A percentile compares a stretch with the other conserved stretches of the same genome.
Evolutionary conservation across 768 basidiomycete species (phyloP).

Genomic region (Mrakia gelida): DNA sequence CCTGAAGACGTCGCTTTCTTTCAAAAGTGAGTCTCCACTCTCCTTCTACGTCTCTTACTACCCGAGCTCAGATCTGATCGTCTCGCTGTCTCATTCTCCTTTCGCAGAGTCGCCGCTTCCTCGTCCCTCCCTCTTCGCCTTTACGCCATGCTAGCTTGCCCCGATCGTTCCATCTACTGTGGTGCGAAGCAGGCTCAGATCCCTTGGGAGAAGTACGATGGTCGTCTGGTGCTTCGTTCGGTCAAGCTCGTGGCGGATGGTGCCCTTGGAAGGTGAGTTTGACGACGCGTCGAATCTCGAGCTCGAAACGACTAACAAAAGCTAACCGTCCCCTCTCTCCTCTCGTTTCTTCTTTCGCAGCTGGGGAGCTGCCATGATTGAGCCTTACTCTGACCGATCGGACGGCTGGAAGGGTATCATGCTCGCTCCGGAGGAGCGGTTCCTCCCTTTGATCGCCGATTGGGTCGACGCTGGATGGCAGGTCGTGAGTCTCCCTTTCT

Average conservation of each 20-base stretch:
- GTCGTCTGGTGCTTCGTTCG: slow-evolving; percentile 55
- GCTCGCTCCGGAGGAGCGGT: slow-evolving; percentile 54
- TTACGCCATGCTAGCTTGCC: slow-evolving; percentile 42
- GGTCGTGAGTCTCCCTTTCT: slow-evolving; percentile 53
- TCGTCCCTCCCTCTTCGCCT: slow-evolving; percentile 63
- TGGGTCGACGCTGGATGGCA: slow-evolving; percentile 77
- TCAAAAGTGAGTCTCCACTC: slow-evolving; percentile 51
- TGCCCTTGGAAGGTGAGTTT: slow-evolving; percentile 61
- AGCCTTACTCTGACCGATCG: slow-evolving; percentile 64
- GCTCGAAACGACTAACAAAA: no score
- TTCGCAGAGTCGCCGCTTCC: slow-evolving; percentile 61
- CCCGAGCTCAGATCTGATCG: neutral
- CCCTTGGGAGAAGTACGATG: slow-evolving; percentile 44
- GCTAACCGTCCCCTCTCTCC: no score
- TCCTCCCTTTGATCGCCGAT: slow-evolving; percentile 55
- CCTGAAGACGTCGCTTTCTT: slow-evolving; percentile 59
- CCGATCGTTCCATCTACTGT: slow-evolving; percentile 34
- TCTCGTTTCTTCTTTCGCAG: slow-evolving; percentile 36
- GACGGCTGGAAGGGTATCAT: slow-evolving; percentile 68
- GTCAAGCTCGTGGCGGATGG: slow-evolving; percentile 40
- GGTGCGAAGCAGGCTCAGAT: neutral
- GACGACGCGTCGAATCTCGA: no score
- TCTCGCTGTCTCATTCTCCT: slow-evolving; percentile 4
- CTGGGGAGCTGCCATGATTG: slow-evolving; percentile 82
- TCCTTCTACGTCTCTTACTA: neutral